Conservation (phyloP, 441 rosid species). For the Eruca vesicaria region DNA sequence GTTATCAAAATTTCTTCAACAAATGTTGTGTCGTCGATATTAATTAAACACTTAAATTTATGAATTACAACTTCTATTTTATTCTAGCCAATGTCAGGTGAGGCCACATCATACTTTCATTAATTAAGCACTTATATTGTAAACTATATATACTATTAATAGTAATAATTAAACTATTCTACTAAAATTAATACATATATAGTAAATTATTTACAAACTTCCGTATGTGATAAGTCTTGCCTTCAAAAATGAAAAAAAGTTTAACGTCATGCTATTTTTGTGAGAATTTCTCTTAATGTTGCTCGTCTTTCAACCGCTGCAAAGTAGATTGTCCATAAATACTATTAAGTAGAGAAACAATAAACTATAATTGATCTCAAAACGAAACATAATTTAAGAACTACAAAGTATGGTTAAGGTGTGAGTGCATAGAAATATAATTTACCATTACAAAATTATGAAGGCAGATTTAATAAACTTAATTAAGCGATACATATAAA, state of each 20-base stretch:
- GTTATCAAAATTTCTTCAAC: background rate
- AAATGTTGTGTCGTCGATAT: background rate
- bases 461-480: background rate
- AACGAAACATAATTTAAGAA: background rate
- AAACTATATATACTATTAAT: background rate
- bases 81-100: too few relatives aligned
- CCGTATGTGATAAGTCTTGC: background rate
- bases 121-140: background rate
- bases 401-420: too few relatives aligned
- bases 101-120: background rate
- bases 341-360: background rate
- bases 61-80: background rate
- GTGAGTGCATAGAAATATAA: background rate
- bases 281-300: background rate
- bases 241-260: background rate
- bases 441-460: background rate
- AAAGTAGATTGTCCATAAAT: background rate
- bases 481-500: background rate
- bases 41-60: background rate
- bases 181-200: background rate
- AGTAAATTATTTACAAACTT: background rate
- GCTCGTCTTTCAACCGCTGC: background rate
- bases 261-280: background rate
- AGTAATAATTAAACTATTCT: background rate
- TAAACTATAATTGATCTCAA: background rate